phyloP scores from a whole-genome alignment of 2,329 filamentous ascomycete genomes.

The Sporothrix brasiliensis region DNA sequence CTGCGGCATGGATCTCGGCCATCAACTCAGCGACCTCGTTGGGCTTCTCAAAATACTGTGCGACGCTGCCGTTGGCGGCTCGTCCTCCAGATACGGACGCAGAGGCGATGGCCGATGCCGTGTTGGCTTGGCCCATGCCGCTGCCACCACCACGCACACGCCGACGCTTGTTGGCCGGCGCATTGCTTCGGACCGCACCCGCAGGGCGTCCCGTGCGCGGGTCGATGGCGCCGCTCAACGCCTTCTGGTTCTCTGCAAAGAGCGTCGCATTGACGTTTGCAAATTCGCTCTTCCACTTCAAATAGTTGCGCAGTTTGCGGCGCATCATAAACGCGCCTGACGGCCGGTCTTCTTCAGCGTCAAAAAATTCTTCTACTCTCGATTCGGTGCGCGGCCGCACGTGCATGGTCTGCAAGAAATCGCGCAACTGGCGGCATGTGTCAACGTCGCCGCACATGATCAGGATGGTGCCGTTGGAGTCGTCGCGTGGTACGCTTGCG shows the following conservation, averaged over 20 bases:
- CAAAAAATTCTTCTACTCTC: conserved; percentile 51
- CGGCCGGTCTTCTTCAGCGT: conserved; percentile 60
- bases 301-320: conserved; percentile 79
- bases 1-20: conserved; percentile 77
- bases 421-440: conserved; percentile 83
- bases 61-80: conserved; percentile 72
- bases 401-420: conserved; percentile 91
- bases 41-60: conserved; percentile 79
- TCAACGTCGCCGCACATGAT: conserved; percentile 93
- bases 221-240: conserved; percentile 68
- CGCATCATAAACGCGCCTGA: conserved; percentile 90
- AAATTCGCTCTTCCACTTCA: conserved; percentile 89
- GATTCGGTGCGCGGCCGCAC: conserved; percentile 60
- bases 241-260: conserved; percentile 78
- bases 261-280: conserved; percentile 78
- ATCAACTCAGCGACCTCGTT: conserved; percentile 80
- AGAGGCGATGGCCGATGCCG: conserved; percentile 28
- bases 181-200: conserved; percentile 57
- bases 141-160: conserved; percentile 76
- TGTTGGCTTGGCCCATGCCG: conserved; percentile 53
- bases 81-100: conserved; percentile 49
- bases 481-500: conserved; percentile 71
- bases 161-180: conserved; percentile 82
- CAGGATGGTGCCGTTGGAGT: conserved; percentile 87
- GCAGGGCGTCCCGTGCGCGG: conserved; percentile 50